Evolutionary conservation across 2,329 filamentous ascomycete genomes (phyloP), one percentile per base, ranked within the genome.

Genomic region (Clonostachys rosea): DNA sequence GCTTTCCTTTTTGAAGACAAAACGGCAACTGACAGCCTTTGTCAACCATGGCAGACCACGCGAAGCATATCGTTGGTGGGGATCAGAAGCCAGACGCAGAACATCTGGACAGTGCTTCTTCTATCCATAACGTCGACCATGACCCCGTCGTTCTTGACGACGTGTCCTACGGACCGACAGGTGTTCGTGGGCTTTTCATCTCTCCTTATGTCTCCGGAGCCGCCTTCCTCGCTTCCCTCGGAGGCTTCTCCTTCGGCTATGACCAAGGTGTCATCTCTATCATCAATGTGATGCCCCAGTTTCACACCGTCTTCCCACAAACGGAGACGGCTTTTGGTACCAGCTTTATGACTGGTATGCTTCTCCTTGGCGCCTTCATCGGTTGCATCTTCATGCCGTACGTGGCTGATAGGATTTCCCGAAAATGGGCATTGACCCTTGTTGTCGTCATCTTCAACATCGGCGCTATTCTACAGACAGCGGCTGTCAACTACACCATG

Each of bases 301-400:
- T 49, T 40, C 34, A 35, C 37, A 52, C 55, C 40, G 57, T 56
- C 24, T 58, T 73, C 17, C 75, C 74, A 64, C 54, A 60, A 4
- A 20, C 40, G 7, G 20, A 42, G 20, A 20, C n/a, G 7, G 40
- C n/a, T 3, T 42, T 42, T 30, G 40, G 40, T 9, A 20, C 16
- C 3, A 63, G 70, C 5, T 57, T 72, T 44, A 65, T 71, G 60
- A 72, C 69, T 4, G 68, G 62, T 6, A 71, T 71, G 64, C 59
- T 73, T 14, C 59, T 65, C 48, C 59, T 71, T 2, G 69, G 66
- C 6, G 66, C 65, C 16, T 63, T 71, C 36, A 17, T 71, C 2
- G 62, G 63, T 13, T 65, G 61, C 34, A 36, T 62, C 17, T 58
- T 60, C 44, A 53, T 64, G 35, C 62, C 64, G 8, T 66, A 59